A percentile compares a stretch with the other conserved stretches of the same genome.
Conservation (phyloP, 2,329 filamentous ascomycete species). For the Byssothecium circinans region DNA sequence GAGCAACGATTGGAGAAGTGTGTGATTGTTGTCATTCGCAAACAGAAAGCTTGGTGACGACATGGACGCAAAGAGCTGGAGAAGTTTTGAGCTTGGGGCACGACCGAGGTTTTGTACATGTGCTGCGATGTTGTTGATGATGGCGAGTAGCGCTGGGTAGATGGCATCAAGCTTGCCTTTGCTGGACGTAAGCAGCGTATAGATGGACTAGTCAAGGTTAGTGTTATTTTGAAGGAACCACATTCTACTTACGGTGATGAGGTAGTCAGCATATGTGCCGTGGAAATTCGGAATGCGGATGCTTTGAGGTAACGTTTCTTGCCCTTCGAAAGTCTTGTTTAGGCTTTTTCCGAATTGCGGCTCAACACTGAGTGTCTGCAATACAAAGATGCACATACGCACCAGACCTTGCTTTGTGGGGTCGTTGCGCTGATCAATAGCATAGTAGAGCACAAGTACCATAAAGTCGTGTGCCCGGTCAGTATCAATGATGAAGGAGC, state of each 20-base stretch:
- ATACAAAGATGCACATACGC: conserved; percentile 94
- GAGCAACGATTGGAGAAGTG: conserved; percentile 75
- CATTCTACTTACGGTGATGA: conserved; percentile 70
- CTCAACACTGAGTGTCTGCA: conserved; percentile 94
- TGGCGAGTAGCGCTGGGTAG: conserved; percentile 86
- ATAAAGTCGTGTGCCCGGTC: conserved; percentile 92
- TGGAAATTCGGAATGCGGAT: conserved; percentile 83
- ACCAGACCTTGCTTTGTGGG: conserved; percentile 87
- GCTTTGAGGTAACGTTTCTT: conserved; percentile 79
- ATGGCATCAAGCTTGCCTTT: conserved; percentile 89
- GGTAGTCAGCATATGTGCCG: conserved; percentile 89
- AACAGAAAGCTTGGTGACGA: conserved; percentile 89
- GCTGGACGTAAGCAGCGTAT: conserved; percentile 85
- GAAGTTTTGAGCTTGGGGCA: conserved; percentile 74
- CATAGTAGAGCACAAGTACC: conserved; percentile 87
- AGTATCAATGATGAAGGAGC: conserved; percentile 95
- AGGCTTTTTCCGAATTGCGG: conserved; percentile 85
- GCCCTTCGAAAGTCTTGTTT: conserved; percentile 84
- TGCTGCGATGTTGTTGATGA: conserved; percentile 90
- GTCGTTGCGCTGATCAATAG: conserved; percentile 84
- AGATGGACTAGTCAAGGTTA: conserved; percentile 69
- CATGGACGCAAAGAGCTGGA: conserved; percentile 90
- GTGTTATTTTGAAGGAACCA: conserved; percentile 10
- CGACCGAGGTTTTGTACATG: conserved; percentile 77
- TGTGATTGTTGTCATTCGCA: conserved; percentile 88